phyloP scores from a whole-genome alignment of 306 rosid genomes.

The Fragaria iinumae region DNA sequence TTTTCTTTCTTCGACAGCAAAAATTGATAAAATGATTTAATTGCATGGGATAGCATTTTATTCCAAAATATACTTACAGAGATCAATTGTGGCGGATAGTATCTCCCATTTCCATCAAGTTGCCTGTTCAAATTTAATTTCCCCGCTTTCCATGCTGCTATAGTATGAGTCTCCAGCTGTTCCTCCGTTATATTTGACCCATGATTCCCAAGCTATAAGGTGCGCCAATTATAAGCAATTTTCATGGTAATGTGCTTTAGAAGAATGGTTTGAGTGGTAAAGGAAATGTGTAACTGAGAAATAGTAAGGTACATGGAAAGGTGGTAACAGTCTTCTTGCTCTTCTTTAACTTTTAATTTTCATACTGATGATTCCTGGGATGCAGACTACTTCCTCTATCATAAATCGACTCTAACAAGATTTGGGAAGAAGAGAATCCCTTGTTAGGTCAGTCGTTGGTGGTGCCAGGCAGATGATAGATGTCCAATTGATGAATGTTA shows the following conservation, averaged over 20 bases:
- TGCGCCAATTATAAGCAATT: neutral
- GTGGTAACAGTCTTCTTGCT: neutral
- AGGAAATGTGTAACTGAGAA: neutral
- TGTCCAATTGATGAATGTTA: neutral
- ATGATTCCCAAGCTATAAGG: slow-evolving; percentile 71
- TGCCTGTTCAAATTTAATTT: slow-evolving; percentile 44
- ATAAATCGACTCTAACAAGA: slow-evolving; percentile 3
- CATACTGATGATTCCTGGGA: neutral
- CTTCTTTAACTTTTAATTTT: neutral
- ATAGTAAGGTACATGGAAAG: neutral
- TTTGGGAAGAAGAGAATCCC: slow-evolving; percentile 3
- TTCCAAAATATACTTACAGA: slow-evolving; percentile 47
- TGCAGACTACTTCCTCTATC: neutral
- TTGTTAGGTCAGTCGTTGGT: neutral
- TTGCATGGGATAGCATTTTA: neutral
- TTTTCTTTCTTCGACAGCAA: neutral
- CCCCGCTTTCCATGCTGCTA: slow-evolving; percentile 86
- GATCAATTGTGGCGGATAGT: slow-evolving; percentile 42
- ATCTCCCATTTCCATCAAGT: slow-evolving; percentile 50
- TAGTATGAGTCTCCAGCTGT: slow-evolving; percentile 82
- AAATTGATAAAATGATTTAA: neutral
- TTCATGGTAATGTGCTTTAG: neutral
- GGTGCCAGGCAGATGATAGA: neutral
- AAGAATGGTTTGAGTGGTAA: neutral
- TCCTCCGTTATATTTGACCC: slow-evolving; percentile 82